Evolutionary conservation across 1,139 yeast genomes (phyloP).

Genomic region (Suhomyces chickasaworum): DNA sequence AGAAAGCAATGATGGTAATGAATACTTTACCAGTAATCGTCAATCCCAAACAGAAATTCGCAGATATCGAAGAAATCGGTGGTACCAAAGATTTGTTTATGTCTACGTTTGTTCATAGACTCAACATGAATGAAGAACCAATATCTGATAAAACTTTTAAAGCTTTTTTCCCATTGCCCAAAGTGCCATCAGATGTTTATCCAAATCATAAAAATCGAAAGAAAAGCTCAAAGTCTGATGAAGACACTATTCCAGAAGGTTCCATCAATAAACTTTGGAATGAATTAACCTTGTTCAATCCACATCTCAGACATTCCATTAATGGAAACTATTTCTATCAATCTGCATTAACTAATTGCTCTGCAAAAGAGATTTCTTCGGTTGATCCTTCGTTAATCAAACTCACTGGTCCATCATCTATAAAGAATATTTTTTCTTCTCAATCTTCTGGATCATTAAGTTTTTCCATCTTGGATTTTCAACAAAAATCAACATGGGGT

Average conservation of each 20-base stretch:
- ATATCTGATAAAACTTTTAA: conserved; percentile 36
- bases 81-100: conserved; percentile 38
- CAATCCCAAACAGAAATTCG: conserved; percentile 15
- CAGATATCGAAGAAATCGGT: conserved; percentile 25
- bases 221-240: conserved; percentile 2
- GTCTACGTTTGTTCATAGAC: conserved; percentile 29
- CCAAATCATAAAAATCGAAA: conserved; percentile 1
- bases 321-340: conserved; percentile 39
- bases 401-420: conserved; percentile 32
- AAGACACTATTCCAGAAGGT: conserved; percentile 22
- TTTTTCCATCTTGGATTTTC: conserved; percentile 37
- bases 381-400: conserved; percentile 38
- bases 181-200: conserved; percentile 12
- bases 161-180: conserved; percentile 37
- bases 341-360: conserved; percentile 38
- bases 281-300: conserved; percentile 32
- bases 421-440: conserved; percentile 33
- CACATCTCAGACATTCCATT: conserved; percentile 39
- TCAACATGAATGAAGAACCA: conserved; percentile 26
- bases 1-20: conserved; percentile 35
- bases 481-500: conserved; percentile 45
- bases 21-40: conserved; percentile 39
- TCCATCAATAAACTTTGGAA: conserved; percentile 39
- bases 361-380: conserved; percentile 39
- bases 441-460: conserved; percentile 35